Evolutionary conservation across 2,329 filamentous ascomycete genomes (phyloP).

Genomic region (Dichotomopilus funicola): DNA sequence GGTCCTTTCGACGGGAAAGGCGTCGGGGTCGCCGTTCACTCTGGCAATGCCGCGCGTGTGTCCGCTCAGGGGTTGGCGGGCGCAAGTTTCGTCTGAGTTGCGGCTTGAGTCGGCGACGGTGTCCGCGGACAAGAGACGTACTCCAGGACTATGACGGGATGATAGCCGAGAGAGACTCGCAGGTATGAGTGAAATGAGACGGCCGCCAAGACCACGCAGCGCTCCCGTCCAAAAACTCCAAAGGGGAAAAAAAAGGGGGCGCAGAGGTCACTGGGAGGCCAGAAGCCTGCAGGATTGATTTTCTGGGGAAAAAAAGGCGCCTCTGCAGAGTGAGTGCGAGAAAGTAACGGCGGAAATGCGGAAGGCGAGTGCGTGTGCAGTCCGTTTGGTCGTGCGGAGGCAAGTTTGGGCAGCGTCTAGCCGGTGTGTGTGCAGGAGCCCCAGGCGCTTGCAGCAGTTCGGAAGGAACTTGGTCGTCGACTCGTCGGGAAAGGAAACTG

Average conservation of each 20-base stretch:
- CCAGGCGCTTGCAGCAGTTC: neutral
- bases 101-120: neutral
- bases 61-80: no score
- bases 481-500: neutral
- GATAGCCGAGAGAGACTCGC: no score
- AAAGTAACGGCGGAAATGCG: neutral
- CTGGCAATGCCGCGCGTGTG: neutral
- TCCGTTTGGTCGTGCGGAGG: no score
- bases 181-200: slow-evolving; percentile 7
- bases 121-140: neutral
- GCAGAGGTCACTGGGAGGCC: no score
- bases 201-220: slow-evolving; percentile 20
- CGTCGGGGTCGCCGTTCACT: neutral
- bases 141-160: neutral
- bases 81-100: no score
- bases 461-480: neutral
- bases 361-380: neutral
- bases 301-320: neutral
- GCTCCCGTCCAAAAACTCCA: slow-evolving; percentile 15
- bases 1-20: neutral
- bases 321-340: neutral
- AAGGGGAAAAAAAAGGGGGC: slow-evolving; percentile 1
- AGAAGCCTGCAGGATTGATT: neutral
- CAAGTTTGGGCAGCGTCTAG: no score
- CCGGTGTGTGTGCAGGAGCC: neutral